These are phyloP conservation scores for Penicillium cinerascens DNA, from an alignment of 495 filamentous ascomycete species.

Conservation along the genomic window DNA sequence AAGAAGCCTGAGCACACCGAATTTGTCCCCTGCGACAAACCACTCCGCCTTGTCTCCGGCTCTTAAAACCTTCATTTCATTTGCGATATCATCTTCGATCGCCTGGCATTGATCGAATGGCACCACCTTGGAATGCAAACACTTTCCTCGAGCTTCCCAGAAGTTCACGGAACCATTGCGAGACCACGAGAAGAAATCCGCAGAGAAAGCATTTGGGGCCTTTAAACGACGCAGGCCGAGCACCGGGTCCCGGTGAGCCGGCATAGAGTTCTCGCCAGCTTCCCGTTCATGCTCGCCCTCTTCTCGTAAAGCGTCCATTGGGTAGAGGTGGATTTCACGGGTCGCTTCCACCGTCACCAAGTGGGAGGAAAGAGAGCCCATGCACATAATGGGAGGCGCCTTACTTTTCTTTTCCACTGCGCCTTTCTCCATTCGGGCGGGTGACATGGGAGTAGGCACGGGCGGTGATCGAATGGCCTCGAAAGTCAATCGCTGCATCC, in stretches of 20 bases:
- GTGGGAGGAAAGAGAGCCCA: constrained; percentile 65
- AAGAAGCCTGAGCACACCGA: constrained; percentile 66
- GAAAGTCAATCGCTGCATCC: constrained; percentile 37
- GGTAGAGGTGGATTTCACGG: constrained; percentile 65
- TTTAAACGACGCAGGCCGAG: constrained; percentile 67
- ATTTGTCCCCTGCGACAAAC: constrained; percentile 79
- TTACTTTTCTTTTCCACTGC: constrained; percentile 26
- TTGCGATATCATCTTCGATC: constrained; percentile 57
- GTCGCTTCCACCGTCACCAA: constrained; percentile 74
- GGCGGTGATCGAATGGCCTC: constrained; percentile 32
- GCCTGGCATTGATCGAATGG: constrained; percentile 61
- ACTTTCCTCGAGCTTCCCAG: constrained; percentile 73
- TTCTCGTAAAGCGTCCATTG: constrained; percentile 27
- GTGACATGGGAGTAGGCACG: constrained; percentile 22
- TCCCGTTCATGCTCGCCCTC: constrained; percentile 33
- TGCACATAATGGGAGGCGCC: constrained; percentile 50
- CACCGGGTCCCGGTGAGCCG: constrained; percentile 75
- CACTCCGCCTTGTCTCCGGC: constrained; percentile 56
- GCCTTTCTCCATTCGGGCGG: constrained; percentile 18
- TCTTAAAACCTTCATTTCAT: constrained; percentile 72
- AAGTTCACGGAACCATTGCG: constrained; percentile 70
- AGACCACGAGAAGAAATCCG: constrained; percentile 86
- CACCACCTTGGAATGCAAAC: constrained; percentile 59
- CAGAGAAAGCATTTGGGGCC: constrained; percentile 51
- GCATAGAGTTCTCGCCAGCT: constrained; percentile 36